These are phyloP conservation scores for Magnaporthiopsis incrustans DNA, from an alignment of 2,329 filamentous ascomycete species.

Conservation along the genomic window DNA sequence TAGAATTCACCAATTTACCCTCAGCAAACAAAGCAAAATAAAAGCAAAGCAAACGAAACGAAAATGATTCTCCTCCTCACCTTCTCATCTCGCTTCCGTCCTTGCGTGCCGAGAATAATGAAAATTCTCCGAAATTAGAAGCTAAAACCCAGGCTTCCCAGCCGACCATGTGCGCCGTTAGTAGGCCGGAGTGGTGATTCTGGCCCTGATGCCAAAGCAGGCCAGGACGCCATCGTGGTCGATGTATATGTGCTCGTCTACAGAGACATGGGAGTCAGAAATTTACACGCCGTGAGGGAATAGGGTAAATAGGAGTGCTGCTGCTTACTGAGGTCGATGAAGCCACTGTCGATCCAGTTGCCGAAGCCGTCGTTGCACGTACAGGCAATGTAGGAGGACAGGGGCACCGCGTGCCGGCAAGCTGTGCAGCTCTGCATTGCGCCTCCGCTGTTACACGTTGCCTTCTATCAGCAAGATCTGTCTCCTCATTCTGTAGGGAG, in stretches of 20 bases:
- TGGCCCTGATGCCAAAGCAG: not conserved
- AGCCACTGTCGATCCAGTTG: not conserved
- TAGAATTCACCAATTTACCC: too few species aligned
- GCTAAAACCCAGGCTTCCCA: too few species aligned
- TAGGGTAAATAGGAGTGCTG: not conserved
- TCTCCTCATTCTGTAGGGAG: not conserved
- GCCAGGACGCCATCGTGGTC: not conserved
- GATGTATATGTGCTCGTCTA: not conserved
- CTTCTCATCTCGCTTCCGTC: too few species aligned
- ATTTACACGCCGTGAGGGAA: too few species aligned
- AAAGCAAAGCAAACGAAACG: too few species aligned
- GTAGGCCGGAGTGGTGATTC: not conserved
- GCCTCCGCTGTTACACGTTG: not conserved
- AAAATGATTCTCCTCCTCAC: too few species aligned
- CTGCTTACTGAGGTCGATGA: not conserved
- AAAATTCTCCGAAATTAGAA: too few species aligned
- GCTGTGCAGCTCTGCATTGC: not conserved
- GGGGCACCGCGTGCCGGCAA: not conserved
- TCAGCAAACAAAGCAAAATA: too few species aligned
- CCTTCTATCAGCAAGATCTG: not conserved
- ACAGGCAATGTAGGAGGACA: not conserved
- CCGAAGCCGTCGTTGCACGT: not conserved
- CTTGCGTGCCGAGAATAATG: not conserved
- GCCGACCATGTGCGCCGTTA: too few species aligned
- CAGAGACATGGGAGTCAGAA: not conserved